Evolutionary conservation across 495 filamentous ascomycete genomes (phyloP), one percentile per base, ranked within the genome.

Genomic region (Hyaloscypha variabilis): DNA sequence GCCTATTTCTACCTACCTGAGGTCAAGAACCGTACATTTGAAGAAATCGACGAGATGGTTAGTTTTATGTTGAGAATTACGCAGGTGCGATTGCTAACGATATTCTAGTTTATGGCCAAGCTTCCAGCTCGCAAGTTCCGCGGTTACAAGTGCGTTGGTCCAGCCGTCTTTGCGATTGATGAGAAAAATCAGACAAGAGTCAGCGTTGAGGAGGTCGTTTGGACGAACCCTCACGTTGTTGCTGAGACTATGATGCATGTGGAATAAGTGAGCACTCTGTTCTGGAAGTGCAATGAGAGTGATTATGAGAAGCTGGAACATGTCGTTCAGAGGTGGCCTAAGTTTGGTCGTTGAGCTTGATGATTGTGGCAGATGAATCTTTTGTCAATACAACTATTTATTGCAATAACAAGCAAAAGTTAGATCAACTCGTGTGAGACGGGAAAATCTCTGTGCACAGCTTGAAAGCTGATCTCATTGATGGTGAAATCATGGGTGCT

Each of bases 1-100:
- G 36, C 57, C 14, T 93, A 83, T 75, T 90, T 91, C 81, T 86
- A 88, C n/a, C 82, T 93, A 2, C 90, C 90, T 0, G 90, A 93
- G 67, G 88, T 89, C 0, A 76, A 78, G 6, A 88, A 88, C n/a
- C 83, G 88, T 25, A 85, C 88, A 0, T 92, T 88, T 67, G 88
- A 87, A 13, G 90, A 93, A 73, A 63, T 69, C 30, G 28, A 66
- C 82, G 1, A 86, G 80, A 72, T 77, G 64, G 39, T 46, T 10
- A 46, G 39, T 46, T 46, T 46, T 8, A 6, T 24, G 78, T 57
- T 57, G 25, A 23, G 11, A 10, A 29, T 6, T 3, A 85, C 76
- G 60, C 71, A 83, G 29, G 79, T 69, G 30, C 72, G 83, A 65
- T 80, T 82, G 0, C 82, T 85, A 71, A 85, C n/a, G n/a, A n/a